phyloP scores from a whole-genome alignment of 73 alveolate species.

The Blepharisma japonicum region DNA sequence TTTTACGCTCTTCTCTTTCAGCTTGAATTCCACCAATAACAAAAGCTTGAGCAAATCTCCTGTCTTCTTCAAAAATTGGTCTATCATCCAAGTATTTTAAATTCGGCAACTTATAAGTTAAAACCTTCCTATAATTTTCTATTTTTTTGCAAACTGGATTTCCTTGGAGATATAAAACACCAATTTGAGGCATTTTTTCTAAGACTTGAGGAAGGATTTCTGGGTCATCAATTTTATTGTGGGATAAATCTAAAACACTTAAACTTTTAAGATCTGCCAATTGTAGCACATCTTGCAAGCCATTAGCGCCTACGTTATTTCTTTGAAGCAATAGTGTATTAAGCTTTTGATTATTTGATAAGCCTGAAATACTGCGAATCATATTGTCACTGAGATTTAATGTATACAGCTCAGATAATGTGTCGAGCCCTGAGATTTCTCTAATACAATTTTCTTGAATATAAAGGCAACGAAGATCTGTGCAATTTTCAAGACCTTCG shows the following conservation, averaged over 20 bases:
- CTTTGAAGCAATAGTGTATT: constrained; percentile 72
- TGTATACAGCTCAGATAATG: constrained; percentile 55
- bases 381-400: constrained; percentile 84
- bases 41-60: constrained; percentile 95
- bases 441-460: constrained; percentile 85
- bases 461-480: constrained; percentile 66
- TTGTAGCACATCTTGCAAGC: constrained; percentile 59
- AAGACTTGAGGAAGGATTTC: constrained; percentile 61
- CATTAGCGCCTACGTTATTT: constrained; percentile 81
- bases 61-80: constrained; percentile 92
- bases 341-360: constrained; percentile 49
- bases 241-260: constrained; percentile 79
- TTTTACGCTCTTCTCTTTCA: constrained; percentile 91
- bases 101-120: constrained; percentile 48
- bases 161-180: constrained; percentile 63
- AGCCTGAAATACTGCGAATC: constrained; percentile 65
- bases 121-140: constrained; percentile 61
- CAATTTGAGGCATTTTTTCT: constrained; percentile 51
- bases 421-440: constrained; percentile 78
- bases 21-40: constrained; percentile 93
- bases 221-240: constrained; percentile 78
- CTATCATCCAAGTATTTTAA: constrained; percentile 77
- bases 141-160: constrained; percentile 59
- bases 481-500: constrained; percentile 76
- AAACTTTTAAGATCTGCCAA: constrained; percentile 61